Evolutionary conservation across 2,329 filamentous ascomycete species (phyloP).

Genomic region (Massarina eburnea): DNA sequence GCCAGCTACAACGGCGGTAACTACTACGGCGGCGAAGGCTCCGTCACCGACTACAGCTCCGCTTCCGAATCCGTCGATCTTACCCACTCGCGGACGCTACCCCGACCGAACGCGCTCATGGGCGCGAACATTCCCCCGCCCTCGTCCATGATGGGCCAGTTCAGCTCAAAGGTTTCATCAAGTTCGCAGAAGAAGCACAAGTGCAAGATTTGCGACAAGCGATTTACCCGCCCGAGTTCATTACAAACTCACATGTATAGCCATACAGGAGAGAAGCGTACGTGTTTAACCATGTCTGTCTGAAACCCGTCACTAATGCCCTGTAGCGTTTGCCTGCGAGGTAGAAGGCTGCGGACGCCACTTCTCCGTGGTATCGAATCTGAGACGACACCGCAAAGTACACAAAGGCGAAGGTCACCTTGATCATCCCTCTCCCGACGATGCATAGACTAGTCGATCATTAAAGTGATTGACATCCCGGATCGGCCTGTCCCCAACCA

Average conservation of each 20-base stretch:
- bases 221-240: conserved; percentile 91
- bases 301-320: conserved; percentile 10
- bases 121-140: conserved; percentile 70
- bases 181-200: conserved; percentile 99
- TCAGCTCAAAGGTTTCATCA: conserved; percentile 93
- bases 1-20: conserved; percentile 79
- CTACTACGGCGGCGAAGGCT: conserved; percentile 77
- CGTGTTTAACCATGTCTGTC: conserved; percentile 46
- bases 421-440: conserved; percentile 52
- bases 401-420: conserved; percentile 71
- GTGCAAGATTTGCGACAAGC: conserved; percentile 98
- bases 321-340: conserved; percentile 84
- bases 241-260: conserved; percentile 98
- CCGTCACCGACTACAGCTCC: conserved; percentile 90
- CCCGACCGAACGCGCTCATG: conserved; percentile 70
- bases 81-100: conserved; percentile 77
- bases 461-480: conserved; percentile 21
- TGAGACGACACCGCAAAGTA: conserved; percentile 92
- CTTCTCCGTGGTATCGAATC: conserved; percentile 95
- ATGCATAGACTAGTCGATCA: conserved; percentile 39
- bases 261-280: conserved; percentile 97
- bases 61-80: conserved; percentile 83
- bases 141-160: conserved; percentile 98
- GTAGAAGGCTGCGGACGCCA: conserved; percentile 93
- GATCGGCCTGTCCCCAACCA: conserved; percentile 2